A percentile compares a stretch with the other conserved stretches of the same genome.
Evolutionary conservation across 805 yeast genomes (phyloP).

Genomic region (Zygosaccharomyces kombuchaensis): DNA sequence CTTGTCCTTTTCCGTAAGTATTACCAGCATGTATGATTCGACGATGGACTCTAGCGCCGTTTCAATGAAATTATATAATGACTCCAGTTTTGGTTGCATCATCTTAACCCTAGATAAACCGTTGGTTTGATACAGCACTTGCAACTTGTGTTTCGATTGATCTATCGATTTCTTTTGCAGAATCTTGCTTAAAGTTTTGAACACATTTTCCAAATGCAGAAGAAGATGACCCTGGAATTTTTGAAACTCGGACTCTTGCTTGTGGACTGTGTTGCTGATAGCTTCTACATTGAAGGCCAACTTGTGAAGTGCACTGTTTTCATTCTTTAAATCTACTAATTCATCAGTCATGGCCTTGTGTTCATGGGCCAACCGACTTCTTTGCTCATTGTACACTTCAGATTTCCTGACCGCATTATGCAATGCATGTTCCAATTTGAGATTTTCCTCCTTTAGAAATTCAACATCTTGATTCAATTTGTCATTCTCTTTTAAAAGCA

Average conservation of each 20-base stretch:
- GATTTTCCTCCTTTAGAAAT: constrained; percentile 22
- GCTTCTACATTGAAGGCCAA: constrained; percentile 22
- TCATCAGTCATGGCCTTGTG: constrained; percentile 11
- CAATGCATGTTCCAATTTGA: constrained; percentile 28
- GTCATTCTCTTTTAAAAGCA: constrained; percentile 11
- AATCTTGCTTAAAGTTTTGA: constrained; percentile 48
- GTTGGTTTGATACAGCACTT: constrained; percentile 33
- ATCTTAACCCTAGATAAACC: constrained; percentile 25
- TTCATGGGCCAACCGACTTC: constrained; percentile 10
- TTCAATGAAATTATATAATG: constrained; percentile 52
- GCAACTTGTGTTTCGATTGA: constrained; percentile 54
- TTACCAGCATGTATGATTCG: constrained; percentile 45
- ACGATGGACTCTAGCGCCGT: constrained; percentile 58
- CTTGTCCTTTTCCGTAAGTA: constrained; percentile 20
- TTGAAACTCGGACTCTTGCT: constrained; percentile 33
- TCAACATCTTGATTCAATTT: constrained; percentile 21
- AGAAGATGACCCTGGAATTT: constrained; percentile 43
- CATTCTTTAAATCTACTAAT: constrained; percentile 21
- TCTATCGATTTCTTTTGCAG: constrained; percentile 54
- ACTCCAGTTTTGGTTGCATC: constrained; percentile 36
- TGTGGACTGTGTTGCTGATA: constrained; percentile 18
- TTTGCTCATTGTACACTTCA: constrained; percentile 15
- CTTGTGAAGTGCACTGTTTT: constrained; percentile 25
- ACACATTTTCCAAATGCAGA: constrained; percentile 46
- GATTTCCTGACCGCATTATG: constrained; percentile 13